These are phyloP conservation scores for Debaryomyces subglobosus DNA, from an alignment of 1,139 yeast species.

Conservation along the genomic window DNA sequence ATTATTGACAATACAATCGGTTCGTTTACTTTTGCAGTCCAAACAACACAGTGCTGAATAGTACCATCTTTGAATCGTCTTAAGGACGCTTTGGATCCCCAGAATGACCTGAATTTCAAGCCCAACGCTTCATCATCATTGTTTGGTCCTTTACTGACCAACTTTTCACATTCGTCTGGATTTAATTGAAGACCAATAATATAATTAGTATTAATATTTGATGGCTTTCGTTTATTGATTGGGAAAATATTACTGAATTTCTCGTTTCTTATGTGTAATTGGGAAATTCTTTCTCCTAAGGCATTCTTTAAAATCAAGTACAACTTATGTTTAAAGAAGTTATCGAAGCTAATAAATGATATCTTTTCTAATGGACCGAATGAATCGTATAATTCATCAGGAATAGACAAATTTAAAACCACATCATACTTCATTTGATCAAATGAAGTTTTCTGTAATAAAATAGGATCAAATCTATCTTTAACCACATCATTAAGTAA, in stretches of 20 bases:
- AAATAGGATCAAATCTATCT: slow-evolving; percentile 87
- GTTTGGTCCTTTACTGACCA: slow-evolving; percentile 86
- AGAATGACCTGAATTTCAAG: slow-evolving; percentile 71
- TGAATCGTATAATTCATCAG: slow-evolving; percentile 40
- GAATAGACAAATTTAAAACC: slow-evolving; percentile 51
- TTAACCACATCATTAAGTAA: slow-evolving; percentile 76
- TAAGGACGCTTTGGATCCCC: slow-evolving; percentile 87
- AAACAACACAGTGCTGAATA: slow-evolving; percentile 86
- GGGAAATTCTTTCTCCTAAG: slow-evolving; percentile 63
- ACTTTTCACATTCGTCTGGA: slow-evolving; percentile 72
- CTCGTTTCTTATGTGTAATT: slow-evolving; percentile 44
- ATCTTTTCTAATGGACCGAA: slow-evolving; percentile 78
- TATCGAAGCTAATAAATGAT: slow-evolving; percentile 70
- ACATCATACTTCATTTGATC: slow-evolving; percentile 69
- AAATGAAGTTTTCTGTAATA: slow-evolving; percentile 62
- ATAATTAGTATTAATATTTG: slow-evolving; percentile 35
- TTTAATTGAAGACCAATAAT: slow-evolving; percentile 71
- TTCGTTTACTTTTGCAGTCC: slow-evolving; percentile 65
- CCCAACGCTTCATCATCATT: slow-evolving; percentile 62
- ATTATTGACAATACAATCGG: slow-evolving; percentile 71
- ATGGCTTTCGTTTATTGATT: slow-evolving; percentile 60
- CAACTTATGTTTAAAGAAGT: slow-evolving; percentile 62
- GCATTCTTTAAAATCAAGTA: slow-evolving; percentile 63
- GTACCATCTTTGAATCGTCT: slow-evolving; percentile 91
- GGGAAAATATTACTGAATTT: slow-evolving; percentile 38